phyloP scores from a whole-genome alignment of 331 rosid species.

The Phaseolus coccineus region DNA sequence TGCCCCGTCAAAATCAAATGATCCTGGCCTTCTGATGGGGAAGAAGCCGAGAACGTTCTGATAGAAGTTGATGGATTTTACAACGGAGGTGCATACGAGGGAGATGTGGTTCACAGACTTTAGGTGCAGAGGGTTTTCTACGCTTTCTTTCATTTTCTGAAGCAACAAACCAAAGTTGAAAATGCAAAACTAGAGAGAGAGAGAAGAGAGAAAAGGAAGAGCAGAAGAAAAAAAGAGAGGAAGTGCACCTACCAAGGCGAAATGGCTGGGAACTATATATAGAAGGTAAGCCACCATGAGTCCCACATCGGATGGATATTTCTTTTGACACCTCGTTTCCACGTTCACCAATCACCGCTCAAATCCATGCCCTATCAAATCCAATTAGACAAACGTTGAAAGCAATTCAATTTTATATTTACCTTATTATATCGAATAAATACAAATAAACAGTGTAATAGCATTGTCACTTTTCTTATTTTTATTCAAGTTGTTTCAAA shows the following conservation, averaged over 20 bases:
- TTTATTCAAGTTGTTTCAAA: not conserved
- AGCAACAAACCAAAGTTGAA: not conserved
- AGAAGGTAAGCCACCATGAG: not conserved
- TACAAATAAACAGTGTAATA: no score
- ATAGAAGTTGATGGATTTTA: conserved; percentile 70
- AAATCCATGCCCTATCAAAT: no score
- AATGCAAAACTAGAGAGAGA: not conserved
- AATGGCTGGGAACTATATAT: conserved; percentile 38
- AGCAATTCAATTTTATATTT: no score
- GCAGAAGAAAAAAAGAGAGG: not conserved
- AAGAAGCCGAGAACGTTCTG: conserved; percentile 80
- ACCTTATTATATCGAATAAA: no score
- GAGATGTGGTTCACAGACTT: conserved; percentile 92
- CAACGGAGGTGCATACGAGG: conserved; percentile 69
- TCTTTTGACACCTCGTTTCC: conserved; percentile 48
- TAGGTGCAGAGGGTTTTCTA: conserved; percentile 82
- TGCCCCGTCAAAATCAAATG: conserved; percentile 88
- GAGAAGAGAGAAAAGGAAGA: no score
- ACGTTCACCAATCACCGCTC: not conserved
- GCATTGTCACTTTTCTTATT: no score
- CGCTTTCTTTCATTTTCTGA: conserved; percentile 65
- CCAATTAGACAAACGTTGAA: no score
- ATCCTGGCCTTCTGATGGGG: conserved; percentile 90
- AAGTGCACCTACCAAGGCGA: not conserved
- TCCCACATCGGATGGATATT: conserved; percentile 48